Evolutionary conservation across 495 filamentous ascomycete genomes (phyloP).

Genomic region (Aspergillus bertholletiae): DNA sequence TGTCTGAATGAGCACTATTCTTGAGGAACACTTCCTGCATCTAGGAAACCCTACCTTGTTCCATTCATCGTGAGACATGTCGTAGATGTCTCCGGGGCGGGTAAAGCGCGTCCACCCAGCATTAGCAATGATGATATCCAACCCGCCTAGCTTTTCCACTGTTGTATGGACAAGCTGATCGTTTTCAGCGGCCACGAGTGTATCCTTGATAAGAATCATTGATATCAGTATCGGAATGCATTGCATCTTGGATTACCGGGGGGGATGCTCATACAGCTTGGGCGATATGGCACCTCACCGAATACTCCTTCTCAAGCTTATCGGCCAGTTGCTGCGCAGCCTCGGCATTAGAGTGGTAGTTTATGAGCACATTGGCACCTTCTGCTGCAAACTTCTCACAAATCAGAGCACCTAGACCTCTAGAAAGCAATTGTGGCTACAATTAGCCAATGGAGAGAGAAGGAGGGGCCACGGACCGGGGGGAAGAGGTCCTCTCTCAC

Average conservation of each 20-base stretch:
- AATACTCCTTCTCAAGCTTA: conserved; percentile 47
- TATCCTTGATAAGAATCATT: too few species aligned
- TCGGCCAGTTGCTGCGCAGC: conserved; percentile 53
- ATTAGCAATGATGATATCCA: conserved; percentile 71
- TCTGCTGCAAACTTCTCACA: conserved; percentile 62
- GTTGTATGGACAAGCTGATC: conserved; percentile 49
- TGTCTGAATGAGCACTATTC: not conserved
- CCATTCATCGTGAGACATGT: conserved; percentile 64
- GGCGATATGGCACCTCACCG: conserved; percentile 52
- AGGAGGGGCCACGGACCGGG: too few species aligned
- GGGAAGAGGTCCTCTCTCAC: not conserved
- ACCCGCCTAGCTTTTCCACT: conserved; percentile 56
- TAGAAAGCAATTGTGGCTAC: conserved; percentile 19
- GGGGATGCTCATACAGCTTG: conserved; percentile 50
- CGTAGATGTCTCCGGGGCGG: conserved; percentile 59
- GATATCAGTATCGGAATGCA: not conserved
- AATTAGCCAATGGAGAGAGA: too few species aligned
- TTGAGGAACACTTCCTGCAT: not conserved
- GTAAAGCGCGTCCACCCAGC: conserved; percentile 68
- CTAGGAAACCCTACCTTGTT: conserved; percentile 49
- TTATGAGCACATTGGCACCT: conserved; percentile 67
- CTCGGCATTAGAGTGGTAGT: conserved; percentile 55
- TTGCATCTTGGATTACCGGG: too few species aligned
- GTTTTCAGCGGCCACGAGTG: conserved; percentile 53
- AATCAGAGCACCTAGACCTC: conserved; percentile 63